Conservation (phyloP, 495 filamentous ascomycete species). For the Ascodesmis nigricans region DNA sequence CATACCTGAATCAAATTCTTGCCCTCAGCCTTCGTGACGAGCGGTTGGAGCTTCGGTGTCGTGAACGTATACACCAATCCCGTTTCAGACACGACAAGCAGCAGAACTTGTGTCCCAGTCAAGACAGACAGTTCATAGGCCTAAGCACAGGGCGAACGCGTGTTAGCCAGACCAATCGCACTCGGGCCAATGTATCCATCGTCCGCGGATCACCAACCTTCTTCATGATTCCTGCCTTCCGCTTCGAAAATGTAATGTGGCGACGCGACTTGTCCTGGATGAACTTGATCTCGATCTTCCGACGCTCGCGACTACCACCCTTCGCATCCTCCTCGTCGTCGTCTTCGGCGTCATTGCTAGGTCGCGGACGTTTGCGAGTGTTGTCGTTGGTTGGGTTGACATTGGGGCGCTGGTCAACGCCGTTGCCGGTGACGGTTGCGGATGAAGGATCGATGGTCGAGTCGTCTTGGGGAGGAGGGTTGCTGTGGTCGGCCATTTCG, state of each 20-base stretch:
- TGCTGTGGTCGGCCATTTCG: conserved; percentile 11
- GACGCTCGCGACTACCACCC: conserved; percentile 90
- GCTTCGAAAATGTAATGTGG: conserved; percentile 99
- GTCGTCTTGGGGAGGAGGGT: conserved; percentile 26
- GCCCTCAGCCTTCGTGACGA: conserved; percentile 97
- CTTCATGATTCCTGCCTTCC: conserved; percentile 99
- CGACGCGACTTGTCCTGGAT: conserved; percentile 99
- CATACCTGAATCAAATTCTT: conserved; percentile 98
- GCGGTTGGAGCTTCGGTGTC: conserved; percentile 92
- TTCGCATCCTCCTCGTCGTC: conserved; percentile 98
- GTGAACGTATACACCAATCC: conserved; percentile 98
- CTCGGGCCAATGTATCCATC: conserved; percentile 3
- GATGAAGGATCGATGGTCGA: conserved; percentile 26
- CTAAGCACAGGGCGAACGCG: conserved; percentile 27
- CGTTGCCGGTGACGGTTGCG: conserved; percentile 39
- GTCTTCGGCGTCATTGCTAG: conserved; percentile 46
- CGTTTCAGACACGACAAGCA: conserved; percentile 95
- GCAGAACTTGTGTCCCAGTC: conserved; percentile 90
- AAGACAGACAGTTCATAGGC: conserved; percentile 95
- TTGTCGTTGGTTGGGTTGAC: conserved; percentile 29
- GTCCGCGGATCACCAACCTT: conserved; percentile 44
- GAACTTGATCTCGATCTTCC: conserved; percentile 99
- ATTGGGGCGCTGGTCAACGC: conserved; percentile 31
- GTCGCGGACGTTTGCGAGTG: conserved; percentile 74
- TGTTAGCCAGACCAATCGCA: background rate